Conservation (phyloP, 495 filamentous ascomycete genomes). For the Podospora tetraspora region DNA sequence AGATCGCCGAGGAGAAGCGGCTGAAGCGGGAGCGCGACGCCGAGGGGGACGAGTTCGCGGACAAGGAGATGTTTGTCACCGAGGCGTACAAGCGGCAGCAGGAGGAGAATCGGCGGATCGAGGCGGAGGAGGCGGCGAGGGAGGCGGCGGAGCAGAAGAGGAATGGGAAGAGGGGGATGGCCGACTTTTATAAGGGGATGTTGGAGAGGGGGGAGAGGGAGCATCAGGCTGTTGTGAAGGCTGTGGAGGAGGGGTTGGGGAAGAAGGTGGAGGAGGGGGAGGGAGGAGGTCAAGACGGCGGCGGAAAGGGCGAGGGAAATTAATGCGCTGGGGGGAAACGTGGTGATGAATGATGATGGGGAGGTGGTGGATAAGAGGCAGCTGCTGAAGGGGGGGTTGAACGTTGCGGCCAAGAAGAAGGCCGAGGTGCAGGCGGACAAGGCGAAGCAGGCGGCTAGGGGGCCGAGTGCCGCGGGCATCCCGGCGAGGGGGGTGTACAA, state of each 20-base stretch:
- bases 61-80: slow-evolving; percentile 96
- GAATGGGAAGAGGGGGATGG: slow-evolving; percentile 70
- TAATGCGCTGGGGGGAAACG: slow-evolving; percentile 60
- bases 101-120: slow-evolving; percentile 68
- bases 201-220: slow-evolving; percentile 69
- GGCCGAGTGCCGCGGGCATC: slow-evolving; percentile 32
- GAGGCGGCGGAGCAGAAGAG: slow-evolving; percentile 66
- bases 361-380: slow-evolving; percentile 92
- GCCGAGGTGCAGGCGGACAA: slow-evolving; percentile 33
- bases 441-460: slow-evolving; percentile 25
- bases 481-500: slow-evolving; percentile 44
- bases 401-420: slow-evolving; percentile 61
- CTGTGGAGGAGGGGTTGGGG: slow-evolving; percentile 59
- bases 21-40: slow-evolving; percentile 82
- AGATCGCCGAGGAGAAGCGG: slow-evolving; percentile 82
- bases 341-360: slow-evolving; percentile 87
- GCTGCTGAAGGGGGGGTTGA: slow-evolving; percentile 80
- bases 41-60: slow-evolving; percentile 89
- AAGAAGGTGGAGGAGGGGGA: slow-evolving; percentile 39
- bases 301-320: slow-evolving; percentile 69
- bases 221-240: slow-evolving; percentile 65
- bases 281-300: slow-evolving; percentile 58
- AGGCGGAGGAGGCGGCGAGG: slow-evolving; percentile 70
- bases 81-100: slow-evolving; percentile 93
- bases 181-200: slow-evolving; percentile 78